Percentiles rank a stretch among this genome's conserved stretches.
Conservation (phyloP, 495 filamentous ascomycete species). For the Hapsidospora chrysogenum region DNA sequence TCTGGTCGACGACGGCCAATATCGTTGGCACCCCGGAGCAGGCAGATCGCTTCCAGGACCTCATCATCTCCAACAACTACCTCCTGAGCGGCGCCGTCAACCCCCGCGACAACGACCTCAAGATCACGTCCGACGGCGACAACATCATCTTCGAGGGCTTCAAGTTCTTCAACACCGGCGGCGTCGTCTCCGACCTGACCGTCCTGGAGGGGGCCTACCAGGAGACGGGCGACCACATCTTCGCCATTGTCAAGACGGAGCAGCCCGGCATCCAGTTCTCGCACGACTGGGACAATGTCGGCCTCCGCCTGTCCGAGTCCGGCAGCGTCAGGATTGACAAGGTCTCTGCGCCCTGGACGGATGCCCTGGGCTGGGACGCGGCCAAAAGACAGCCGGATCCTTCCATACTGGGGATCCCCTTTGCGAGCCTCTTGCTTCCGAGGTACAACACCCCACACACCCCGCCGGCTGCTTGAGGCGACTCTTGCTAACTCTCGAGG, state of each 20-base stretch:
- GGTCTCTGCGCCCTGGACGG: slow-evolving; percentile 33
- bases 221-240: slow-evolving; percentile 39
- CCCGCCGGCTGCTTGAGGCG: no score
- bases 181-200: slow-evolving; percentile 43
- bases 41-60: slow-evolving; percentile 28
- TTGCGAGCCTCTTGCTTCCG: no score
- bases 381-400: slow-evolving; percentile 25
- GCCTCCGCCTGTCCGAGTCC: slow-evolving; percentile 42
- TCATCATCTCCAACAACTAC: slow-evolving; percentile 41
- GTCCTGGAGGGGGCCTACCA: slow-evolving; percentile 41
- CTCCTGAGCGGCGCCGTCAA: slow-evolving; percentile 47
- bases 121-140: slow-evolving; percentile 32
- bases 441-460: no score
- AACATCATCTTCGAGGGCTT: slow-evolving; percentile 37
- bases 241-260: slow-evolving; percentile 33
- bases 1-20: slow-evolving; percentile 40
- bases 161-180: slow-evolving; percentile 48
- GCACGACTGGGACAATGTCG: slow-evolving; percentile 46
- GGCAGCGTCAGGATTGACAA: slow-evolving; percentile 39
- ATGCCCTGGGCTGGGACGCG: slow-evolving; percentile 40
- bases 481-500: no score
- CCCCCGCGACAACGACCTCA: slow-evolving; percentile 39
- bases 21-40: slow-evolving; percentile 40
- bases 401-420: slow-evolving; percentile 28
- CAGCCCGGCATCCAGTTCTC: slow-evolving; percentile 38